phyloP scores from a whole-genome alignment of 139 green algal genomes.

The Parachlorella kessleri region DNA sequence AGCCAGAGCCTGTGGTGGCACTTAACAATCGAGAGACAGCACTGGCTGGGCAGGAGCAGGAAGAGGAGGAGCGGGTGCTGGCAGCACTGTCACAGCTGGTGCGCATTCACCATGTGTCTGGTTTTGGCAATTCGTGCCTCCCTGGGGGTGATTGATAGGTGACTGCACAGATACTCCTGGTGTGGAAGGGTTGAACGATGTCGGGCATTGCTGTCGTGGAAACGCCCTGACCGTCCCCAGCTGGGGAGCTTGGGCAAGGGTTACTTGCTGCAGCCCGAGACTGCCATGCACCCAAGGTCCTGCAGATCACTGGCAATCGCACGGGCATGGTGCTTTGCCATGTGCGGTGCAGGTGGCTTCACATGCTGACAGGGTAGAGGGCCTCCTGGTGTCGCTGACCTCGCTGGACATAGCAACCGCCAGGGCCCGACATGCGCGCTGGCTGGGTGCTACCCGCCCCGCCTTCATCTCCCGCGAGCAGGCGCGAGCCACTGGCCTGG shows the following conservation, averaged over 20 bases:
- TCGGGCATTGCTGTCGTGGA: too few relatives aligned
- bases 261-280: too few relatives aligned
- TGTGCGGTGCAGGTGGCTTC: conserved; percentile 18
- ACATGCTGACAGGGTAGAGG: conserved; percentile 15
- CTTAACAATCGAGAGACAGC: conserved; percentile 83
- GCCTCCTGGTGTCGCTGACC: conserved; percentile 45
- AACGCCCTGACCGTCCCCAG: too few relatives aligned
- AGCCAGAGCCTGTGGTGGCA: conserved; percentile 70
- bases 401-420: conserved; percentile 72
- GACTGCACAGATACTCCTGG: too few relatives aligned
- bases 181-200: too few relatives aligned
- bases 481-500: conserved; percentile 6
- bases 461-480: conserved; percentile 19
- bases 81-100: conserved; percentile 47
- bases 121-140: too few relatives aligned
- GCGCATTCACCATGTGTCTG: too few relatives aligned
- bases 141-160: too few relatives aligned
- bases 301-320: too few relatives aligned
- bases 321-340: background rate
- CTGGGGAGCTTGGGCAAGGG: too few relatives aligned
- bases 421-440: conserved; percentile 61
- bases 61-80: conserved; percentile 68
- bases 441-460: conserved; percentile 45
- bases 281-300: too few relatives aligned
- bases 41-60: conserved; percentile 59